Evolutionary conservation across 345 rosid genomes (phyloP).

Genomic region (Brassica juncea): DNA sequence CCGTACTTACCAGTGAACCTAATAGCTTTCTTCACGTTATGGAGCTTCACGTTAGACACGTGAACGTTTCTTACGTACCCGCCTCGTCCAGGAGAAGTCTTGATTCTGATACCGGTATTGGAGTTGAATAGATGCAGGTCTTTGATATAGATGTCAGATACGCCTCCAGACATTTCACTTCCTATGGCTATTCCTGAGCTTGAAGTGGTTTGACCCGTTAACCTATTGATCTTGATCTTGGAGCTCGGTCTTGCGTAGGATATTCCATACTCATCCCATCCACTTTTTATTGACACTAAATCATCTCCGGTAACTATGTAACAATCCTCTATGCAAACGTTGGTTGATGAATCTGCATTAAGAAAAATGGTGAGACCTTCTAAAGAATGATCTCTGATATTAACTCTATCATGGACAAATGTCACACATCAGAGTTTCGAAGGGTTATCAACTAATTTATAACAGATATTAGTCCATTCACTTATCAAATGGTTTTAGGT

Average conservation of each 20-base stretch:
- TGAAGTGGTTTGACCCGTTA: conserved; percentile 64
- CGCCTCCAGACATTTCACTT: conserved; percentile 99
- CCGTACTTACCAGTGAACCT: conserved; percentile 70
- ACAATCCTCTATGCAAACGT: conserved; percentile 93
- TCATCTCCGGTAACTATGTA: conserved; percentile 92
- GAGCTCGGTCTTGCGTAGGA: conserved; percentile 76
- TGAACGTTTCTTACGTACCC: conserved; percentile 83
- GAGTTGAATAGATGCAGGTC: conserved; percentile 63
- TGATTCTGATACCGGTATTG: conserved; percentile 66
- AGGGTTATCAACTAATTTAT: neutral
- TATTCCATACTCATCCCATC: conserved; percentile 97
- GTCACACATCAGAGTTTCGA: too few relatives aligned
- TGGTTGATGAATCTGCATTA: conserved; percentile 74
- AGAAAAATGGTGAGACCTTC: neutral
- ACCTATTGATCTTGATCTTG: conserved; percentile 66
- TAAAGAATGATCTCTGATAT: too few relatives aligned
- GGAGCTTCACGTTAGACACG: conserved; percentile 61
- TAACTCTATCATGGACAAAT: too few relatives aligned
- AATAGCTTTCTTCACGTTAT: conserved; percentile 62
- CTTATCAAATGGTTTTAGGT: neutral
- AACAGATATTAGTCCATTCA: neutral
- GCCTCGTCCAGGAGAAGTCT: conserved; percentile 91
- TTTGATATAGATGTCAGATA: conserved; percentile 73
- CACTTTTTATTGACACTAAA: conserved; percentile 85
- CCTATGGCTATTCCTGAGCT: conserved; percentile 91